Evolutionary conservation across 2,329 filamentous ascomycete genomes (phyloP), one percentile per base, ranked within the genome.

Genomic region (Clonostachys rhizophaga): DNA sequence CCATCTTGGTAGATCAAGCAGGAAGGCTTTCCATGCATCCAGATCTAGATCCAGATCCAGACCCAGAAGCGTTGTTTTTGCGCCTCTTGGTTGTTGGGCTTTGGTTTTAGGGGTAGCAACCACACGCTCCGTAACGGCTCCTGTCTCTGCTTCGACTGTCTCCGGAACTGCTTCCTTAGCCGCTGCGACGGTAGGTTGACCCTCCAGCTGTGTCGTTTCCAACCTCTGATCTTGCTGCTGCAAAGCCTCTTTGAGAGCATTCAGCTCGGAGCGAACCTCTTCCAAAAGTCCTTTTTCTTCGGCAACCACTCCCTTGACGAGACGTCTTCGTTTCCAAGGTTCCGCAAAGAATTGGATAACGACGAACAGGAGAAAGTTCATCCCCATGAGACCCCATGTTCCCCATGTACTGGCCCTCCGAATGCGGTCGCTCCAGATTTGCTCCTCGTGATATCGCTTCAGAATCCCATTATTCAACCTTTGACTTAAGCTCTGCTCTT

Each of bases 391-490:
- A 1, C 92, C 94, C 84, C 95, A 97, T 0, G 94, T 99, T 35
- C 95, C 92, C 94, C 94, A 99, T 0, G 94, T 99, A 64, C 88
- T 94, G 76, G 96, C 96, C 54, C 94, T 79, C 35, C 94, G 79
- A 62, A 99, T 99, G 57, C 95, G 92, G 65, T 99, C 94, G 61
- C 89, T 95, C 94, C 94, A 99, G 48, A 99, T 95, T 71, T 99
- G 94, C 72, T 99, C 94, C 70, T 99, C 94, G 66, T 99, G 94
- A 67, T 99, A 99, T 50, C 95, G 83, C 51, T 87, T 87, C 45
- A 96, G 74, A 57, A 97, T 96, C 44, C 86, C 84, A 51, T 86
- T 84, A 62, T 87, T 92, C 46, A 99, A 72, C 57, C 84, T 80
- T 45, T 84, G 81, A 47, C 84, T 81, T 1, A 91, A 79, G 51